These are phyloP conservation scores for Backusella tarrabulga DNA, from an alignment of 192 early-diverging fungal species.

Conservation along the genomic window DNA sequence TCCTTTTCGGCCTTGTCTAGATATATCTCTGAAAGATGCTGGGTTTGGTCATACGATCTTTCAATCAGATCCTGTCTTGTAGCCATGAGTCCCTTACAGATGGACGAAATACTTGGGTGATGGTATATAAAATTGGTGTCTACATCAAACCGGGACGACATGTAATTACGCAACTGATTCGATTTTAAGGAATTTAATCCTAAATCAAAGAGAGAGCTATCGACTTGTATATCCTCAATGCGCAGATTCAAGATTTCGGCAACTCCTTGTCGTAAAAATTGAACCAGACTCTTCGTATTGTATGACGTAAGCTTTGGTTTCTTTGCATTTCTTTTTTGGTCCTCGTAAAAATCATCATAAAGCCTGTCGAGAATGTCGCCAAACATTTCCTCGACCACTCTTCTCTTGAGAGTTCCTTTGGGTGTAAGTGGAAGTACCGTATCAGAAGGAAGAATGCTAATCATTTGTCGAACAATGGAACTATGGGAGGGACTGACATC, in stretches of 20 bases:
- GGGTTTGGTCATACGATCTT: slow-evolving; percentile 3
- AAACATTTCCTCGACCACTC: slow-evolving; percentile 52
- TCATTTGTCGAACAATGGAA: slow-evolving; percentile 16
- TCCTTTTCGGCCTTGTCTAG: background rate
- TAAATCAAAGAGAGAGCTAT: slow-evolving; percentile 22
- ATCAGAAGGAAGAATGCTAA: slow-evolving; percentile 22
- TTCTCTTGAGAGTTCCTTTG: slow-evolving; percentile 29
- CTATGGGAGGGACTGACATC: slow-evolving; percentile 16
- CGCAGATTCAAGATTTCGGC: background rate
- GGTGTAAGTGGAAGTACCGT: slow-evolving; percentile 1
- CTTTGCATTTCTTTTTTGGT: no score
- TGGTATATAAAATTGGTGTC: slow-evolving; percentile 27
- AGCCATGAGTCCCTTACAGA: background rate
- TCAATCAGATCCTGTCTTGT: no score
- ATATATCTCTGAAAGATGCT: slow-evolving; percentile 12
- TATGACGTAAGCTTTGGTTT: no score
- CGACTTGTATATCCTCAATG: background rate
- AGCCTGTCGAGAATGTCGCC: slow-evolving; percentile 3
- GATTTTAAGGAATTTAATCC: slow-evolving; percentile 26
- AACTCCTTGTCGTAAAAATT: background rate
- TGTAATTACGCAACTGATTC: slow-evolving; percentile 13
- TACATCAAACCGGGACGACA: background rate
- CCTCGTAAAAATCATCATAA: no score
- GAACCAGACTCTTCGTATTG: background rate
- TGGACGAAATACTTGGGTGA: background rate